Evolutionary conservation across 2,329 filamentous ascomycete genomes (phyloP).

Genomic region (Venturia nashicola): DNA sequence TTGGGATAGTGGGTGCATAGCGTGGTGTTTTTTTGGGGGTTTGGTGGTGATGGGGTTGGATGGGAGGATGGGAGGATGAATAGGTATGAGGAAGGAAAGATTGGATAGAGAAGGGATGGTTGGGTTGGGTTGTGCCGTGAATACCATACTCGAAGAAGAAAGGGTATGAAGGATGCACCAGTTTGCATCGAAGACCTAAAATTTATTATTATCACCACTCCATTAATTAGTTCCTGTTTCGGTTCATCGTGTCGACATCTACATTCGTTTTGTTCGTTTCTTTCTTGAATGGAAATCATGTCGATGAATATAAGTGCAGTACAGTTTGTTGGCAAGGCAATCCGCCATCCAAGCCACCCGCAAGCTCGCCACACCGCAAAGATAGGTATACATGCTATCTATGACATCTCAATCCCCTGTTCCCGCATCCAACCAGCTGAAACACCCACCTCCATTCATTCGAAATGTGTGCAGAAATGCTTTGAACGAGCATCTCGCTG

Average conservation of each 20-base stretch:
- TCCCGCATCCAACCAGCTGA: neutral
- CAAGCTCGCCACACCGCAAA: too few relatives aligned
- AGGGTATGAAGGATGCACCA: neutral
- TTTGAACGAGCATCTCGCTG: too few relatives aligned
- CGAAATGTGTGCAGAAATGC: too few relatives aligned
- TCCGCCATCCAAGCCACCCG: too few relatives aligned
- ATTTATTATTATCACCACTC: neutral
- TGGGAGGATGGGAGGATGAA: neutral
- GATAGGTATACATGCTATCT: too few relatives aligned
- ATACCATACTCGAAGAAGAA: neutral
- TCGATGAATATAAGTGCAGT: too few relatives aligned
- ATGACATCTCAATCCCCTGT: neutral
- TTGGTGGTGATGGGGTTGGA: neutral
- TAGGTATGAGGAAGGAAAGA: neutral
- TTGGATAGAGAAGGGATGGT: neutral
- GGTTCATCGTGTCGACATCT: too few relatives aligned
- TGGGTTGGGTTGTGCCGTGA: too few relatives aligned
- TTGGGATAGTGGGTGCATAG: too few relatives aligned
- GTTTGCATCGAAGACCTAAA: neutral
- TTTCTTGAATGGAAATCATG: too few relatives aligned
- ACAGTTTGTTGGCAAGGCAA: neutral
- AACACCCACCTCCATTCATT: neutral
- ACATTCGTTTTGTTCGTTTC: too few relatives aligned
- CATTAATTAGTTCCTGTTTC: neutral
- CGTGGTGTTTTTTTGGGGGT: too few relatives aligned